Base-by-base conservation (phyloP, 306 rosid genomes). In the Cicer bijugum region DNA sequence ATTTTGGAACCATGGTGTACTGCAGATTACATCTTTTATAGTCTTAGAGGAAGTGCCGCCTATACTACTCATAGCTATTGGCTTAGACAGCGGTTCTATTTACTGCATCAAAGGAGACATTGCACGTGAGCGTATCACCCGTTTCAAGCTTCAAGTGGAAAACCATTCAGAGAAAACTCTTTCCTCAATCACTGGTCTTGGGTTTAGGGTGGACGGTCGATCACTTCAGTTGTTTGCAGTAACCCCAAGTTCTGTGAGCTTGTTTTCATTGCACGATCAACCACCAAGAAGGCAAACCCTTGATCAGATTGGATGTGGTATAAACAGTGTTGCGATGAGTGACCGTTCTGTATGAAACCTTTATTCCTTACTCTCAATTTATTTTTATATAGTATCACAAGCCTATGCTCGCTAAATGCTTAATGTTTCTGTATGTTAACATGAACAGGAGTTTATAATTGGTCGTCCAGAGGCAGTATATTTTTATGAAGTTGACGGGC, bases 401-500 rank as follows among this genome's bases (percentile, higher is more conserved):
- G 56, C 69, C 42, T 69, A 10, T 69, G 57, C 44, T 76, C 14
- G 56, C 16, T 63, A 16, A 79, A 83, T 52, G 48, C 50, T 85
- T 65, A 81, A 23, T 23, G 38, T 68, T 43, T 59, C 52, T 37
- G 64, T 77, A 61, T 81, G 70, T 81, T 78, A 16, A 72, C 60
- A 15, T 75, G 60, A 65, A 55, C 84, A 91, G 97, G 97, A 94
- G 82, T 81, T 94, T 76, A 91, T 94, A 84, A 76, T 94, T 70
- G 99, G 97, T 71, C 88, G 99, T 70, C 89, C 92, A 23, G 99
- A 94, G 85, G 99, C 99, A 6, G 96, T 91, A 6, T 94, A 89
- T 77, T 91, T 94, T 82, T 94, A 94, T 75, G 99, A 94, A 85
- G 90, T 94, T 82, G 99, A 94, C 82, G 99, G 99, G 7, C 98